A percentile compares a stretch with the other conserved stretches of the same genome.
phyloP scores from a whole-genome alignment of 2,329 filamentous ascomycete genomes.

The Knufia petricola region DNA sequence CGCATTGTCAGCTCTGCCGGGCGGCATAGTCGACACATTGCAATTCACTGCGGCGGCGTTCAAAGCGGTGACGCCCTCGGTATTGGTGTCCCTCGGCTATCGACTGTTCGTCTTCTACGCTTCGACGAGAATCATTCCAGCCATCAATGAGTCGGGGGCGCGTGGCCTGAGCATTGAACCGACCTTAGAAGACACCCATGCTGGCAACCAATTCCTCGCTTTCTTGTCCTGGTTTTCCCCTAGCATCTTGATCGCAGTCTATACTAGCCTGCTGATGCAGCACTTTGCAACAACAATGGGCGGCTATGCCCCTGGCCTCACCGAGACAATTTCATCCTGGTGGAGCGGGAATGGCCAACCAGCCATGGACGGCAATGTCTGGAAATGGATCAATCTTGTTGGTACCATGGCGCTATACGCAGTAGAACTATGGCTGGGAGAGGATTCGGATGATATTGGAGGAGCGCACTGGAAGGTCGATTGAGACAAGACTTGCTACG shows the following conservation, averaged over 20 bases:
- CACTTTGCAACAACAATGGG: constrained; percentile 71
- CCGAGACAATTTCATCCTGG: constrained; percentile 58
- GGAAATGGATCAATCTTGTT: constrained; percentile 88
- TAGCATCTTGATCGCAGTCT: constrained; percentile 87
- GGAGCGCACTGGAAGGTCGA: constrained; percentile 88
- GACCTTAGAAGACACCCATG: constrained; percentile 73
- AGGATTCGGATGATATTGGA: constrained; percentile 61
- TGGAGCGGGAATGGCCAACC: constrained; percentile 67
- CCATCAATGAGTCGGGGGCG: constrained; percentile 77
- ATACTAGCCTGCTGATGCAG: constrained; percentile 89
- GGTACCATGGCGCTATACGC: constrained; percentile 85
- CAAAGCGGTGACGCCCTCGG: constrained; percentile 88
- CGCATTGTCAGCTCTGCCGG: constrained; percentile 71
- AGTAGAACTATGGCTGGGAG: constrained; percentile 78
- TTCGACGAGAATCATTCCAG: constrained; percentile 89
- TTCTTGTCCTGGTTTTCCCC: constrained; percentile 91
- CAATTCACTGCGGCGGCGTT: constrained; percentile 84
- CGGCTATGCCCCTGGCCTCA: constrained; percentile 34
- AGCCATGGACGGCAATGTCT: constrained; percentile 74
- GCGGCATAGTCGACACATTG: constrained; percentile 71
- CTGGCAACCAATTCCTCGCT: constrained; percentile 67
- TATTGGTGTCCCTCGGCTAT: constrained; percentile 90
- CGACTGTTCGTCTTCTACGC: constrained; percentile 92
- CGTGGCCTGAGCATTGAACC: constrained; percentile 75
- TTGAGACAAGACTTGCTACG: constrained; percentile 43